Base-by-base conservation (phyloP, 805 yeast species). In the Yarrowia yakushimensis region DNA sequence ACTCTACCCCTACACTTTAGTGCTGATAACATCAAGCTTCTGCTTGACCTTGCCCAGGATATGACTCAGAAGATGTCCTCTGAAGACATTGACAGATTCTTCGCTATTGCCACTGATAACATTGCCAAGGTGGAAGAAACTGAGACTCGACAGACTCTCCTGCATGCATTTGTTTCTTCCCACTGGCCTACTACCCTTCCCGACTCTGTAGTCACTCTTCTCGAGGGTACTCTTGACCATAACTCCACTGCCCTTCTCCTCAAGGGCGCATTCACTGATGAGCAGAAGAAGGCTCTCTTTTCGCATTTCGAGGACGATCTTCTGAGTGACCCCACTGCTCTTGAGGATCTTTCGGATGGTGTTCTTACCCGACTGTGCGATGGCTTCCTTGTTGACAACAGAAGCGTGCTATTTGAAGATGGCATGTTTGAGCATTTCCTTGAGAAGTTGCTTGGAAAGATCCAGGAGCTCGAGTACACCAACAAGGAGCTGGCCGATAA, bases 401-500 rank as follows among this genome's bases (percentile, higher is more conserved):
- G 61, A 31, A 27, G 8, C n/a, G 30, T 39, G 2, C 48, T 55
- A 4, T 55, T 55, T 15, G 61, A 55, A 12, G 61, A 55, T n/a
- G 61, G 37, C 3, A 30, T 39, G 61, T 55, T 55, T n/a, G 61
- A 55, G 39, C 48, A 37, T 17, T 55, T 55, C 39, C 37, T 55
- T 2, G 48, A 55, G n/a, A 39, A 39, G 20, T 39, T 39, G 11
- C 46, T 39, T 4, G 30, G 37, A 2, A 41, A 55, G 22, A 39
- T 55, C 18, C 20, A 17, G 18, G 59, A 52, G 31, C 59, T 52
- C 15, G 33, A 52, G 33, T 52, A 52, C 59, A 52, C 59, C 5
- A 36, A 52, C 43, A 34, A 52, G 33, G 43, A 31, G 23, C 43
- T 52, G 15, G 42, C 59, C 4, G 43, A 25, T 1, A 17, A 36